These are phyloP conservation scores for Teratosphaeria pseudoeucalypti DNA, from an alignment of 2,329 filamentous ascomycete species.

Conservation along the genomic window DNA sequence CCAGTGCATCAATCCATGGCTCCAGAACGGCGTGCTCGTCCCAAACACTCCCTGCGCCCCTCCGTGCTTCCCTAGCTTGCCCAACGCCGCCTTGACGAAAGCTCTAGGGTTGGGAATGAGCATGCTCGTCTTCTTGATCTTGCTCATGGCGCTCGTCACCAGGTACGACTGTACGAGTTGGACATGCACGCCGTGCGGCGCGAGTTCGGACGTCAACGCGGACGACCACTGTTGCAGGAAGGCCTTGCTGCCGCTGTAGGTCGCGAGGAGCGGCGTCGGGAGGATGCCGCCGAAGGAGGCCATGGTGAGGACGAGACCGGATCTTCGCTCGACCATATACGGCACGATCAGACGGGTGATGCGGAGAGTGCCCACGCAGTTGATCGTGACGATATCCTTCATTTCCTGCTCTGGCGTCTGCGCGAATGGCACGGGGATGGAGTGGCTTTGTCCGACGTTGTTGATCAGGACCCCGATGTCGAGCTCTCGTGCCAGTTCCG, in stretches of 20 bases:
- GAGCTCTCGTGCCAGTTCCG: slow-evolving; percentile 49
- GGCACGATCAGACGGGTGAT: slow-evolving; percentile 79
- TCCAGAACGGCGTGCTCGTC: slow-evolving; percentile 90
- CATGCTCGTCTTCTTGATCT: slow-evolving; percentile 69
- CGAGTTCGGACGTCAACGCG: slow-evolving; percentile 72
- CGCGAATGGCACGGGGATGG: slow-evolving; percentile 80
- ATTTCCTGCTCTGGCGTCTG: slow-evolving; percentile 72
- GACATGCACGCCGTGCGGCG: slow-evolving; percentile 72
- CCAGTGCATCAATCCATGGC: slow-evolving; percentile 82
- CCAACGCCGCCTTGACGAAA: slow-evolving; percentile 70
- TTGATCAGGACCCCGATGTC: slow-evolving; percentile 87
- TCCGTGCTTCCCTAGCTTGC: slow-evolving; percentile 69
- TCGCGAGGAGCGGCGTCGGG: slow-evolving; percentile 84
- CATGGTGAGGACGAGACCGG: slow-evolving; percentile 90
- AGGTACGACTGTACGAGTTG: slow-evolving; percentile 87
- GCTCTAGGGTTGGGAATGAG: slow-evolving; percentile 70
- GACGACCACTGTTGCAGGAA: slow-evolving; percentile 96
- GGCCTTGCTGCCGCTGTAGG: slow-evolving; percentile 94
- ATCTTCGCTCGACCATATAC: slow-evolving; percentile 71
- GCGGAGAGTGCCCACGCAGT: slow-evolving; percentile 81
- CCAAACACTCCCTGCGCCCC: slow-evolving; percentile 68
- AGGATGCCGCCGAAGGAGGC: slow-evolving; percentile 90
- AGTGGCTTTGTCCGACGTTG: slow-evolving; percentile 92
- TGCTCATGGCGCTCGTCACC: slow-evolving; percentile 93
- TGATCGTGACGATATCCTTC: slow-evolving; percentile 85